These are phyloP conservation scores for Mucor circinelloides DNA, from an alignment of 371 early-diverging fungal genomes.

Conservation along the genomic window DNA sequence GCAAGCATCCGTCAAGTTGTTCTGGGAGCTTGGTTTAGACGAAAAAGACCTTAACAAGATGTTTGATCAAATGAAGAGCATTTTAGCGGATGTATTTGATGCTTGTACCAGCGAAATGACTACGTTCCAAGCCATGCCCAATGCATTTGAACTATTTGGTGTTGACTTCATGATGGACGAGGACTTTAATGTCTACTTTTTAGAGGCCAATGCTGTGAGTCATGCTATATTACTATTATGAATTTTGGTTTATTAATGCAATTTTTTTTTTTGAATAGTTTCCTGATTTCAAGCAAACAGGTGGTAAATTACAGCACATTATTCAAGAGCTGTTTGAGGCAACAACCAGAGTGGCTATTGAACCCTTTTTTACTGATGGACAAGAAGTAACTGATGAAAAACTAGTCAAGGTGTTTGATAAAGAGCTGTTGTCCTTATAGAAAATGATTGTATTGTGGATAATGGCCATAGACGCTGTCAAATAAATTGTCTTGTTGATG, in stretches of 20 bases:
- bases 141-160: conserved; percentile 75
- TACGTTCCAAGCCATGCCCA: conserved; percentile 69
- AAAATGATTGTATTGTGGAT: background rate
- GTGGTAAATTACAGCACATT: conserved; percentile 52
- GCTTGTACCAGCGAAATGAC: conserved; percentile 66
- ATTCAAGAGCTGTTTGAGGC: conserved; percentile 66
- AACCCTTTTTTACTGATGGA: conserved; percentile 42
- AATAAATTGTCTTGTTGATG: background rate
- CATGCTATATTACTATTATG: background rate
- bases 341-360: conserved; percentile 49
- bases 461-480: background rate
- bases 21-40: conserved; percentile 55
- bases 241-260: background rate
- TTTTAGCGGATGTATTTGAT: conserved; percentile 62
- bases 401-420: conserved; percentile 45
- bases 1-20: conserved; percentile 57
- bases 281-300: conserved; percentile 79
- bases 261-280: conserved; percentile 32
- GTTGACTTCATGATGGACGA: conserved; percentile 72
- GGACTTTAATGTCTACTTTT: conserved; percentile 51
- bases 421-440: conserved; percentile 35
- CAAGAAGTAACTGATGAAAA: conserved; percentile 19
- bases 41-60: conserved; percentile 29
- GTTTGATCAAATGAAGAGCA: conserved; percentile 62
- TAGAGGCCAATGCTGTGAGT: conserved; percentile 72